Base-by-base conservation (phyloP, 1,284 basidiomycete species). In the Chiua sp. region DNA sequence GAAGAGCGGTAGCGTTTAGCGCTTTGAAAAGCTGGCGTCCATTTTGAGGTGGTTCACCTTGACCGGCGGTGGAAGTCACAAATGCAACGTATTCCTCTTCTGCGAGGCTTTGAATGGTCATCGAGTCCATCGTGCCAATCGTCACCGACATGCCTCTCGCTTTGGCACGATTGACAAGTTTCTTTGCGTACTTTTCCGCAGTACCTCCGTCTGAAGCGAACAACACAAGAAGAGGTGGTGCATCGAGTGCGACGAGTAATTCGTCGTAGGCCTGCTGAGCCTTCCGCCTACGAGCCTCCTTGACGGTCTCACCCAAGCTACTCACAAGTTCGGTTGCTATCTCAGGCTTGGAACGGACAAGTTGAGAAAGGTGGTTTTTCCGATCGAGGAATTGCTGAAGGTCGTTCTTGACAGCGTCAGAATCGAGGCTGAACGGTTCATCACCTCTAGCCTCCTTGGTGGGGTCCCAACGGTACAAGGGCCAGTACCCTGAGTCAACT, bases 21-120 rank as follows among this genome's bases (percentile, higher is more conserved):
- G 92, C 85, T 81, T 98, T 99, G 83, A 91, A 91, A 73, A 96
- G 90, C 60, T 88, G 88, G 51, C 98, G 87, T 46, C 92, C 97
- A 76, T 99, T 99, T 79, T 98, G 96, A 28, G 97, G 98, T 51
- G 95, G 88, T 78, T 99, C 97, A 61, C 98, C 97, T 77, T 99
- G 98, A 30, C 97, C 98, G n/a, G 98, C 97, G n/a, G 92, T 93
- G 39, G 94, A 97, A 16, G 94, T 96, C 66, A 99, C 80, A 74
- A 99, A 91, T 22, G 87, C 87, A 59, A 98, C 92, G 70, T 96
- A 87, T 68, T 93, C 91, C 73, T 94, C 92, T 66, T 87, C 78
- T 20, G 85, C 82, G 46, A 96, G 79, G 61, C 85, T 85, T 61
- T 93, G 88, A 56, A 98, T 78, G 8, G 91, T 83, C 70, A 91